Percentiles rank a stretch among this genome's conserved stretches.
These are phyloP conservation scores for Paraphaeosphaeria minitans DNA, from an alignment of 2,329 filamentous ascomycete species.

Conservation along the genomic window DNA sequence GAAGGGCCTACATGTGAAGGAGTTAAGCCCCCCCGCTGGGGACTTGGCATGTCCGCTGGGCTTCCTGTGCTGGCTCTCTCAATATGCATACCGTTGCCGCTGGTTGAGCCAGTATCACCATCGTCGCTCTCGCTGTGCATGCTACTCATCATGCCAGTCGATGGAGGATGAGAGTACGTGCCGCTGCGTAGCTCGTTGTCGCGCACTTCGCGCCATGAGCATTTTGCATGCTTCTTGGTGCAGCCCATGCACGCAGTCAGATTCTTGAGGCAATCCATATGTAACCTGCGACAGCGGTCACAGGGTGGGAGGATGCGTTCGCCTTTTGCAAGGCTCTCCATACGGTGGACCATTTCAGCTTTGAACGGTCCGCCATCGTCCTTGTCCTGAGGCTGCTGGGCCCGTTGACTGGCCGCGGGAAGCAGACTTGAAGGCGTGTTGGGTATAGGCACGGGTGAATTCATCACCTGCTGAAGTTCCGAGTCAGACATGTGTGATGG, in stretches of 20 bases:
- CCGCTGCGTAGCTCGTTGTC: slow-evolving; percentile 65
- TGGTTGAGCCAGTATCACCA: not conserved
- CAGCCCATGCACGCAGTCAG: slow-evolving; percentile 85
- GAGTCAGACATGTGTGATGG: slow-evolving; percentile 39
- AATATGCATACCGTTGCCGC: slow-evolving; percentile 19
- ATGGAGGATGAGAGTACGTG: slow-evolving; percentile 27
- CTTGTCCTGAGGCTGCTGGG: slow-evolving; percentile 52
- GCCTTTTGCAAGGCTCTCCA: slow-evolving; percentile 76
- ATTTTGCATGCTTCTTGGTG: slow-evolving; percentile 89
- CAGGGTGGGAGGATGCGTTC: slow-evolving; percentile 81
- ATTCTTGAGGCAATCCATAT: slow-evolving; percentile 84
- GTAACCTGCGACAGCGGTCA: slow-evolving; percentile 78
- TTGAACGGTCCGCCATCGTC: slow-evolving; percentile 65
- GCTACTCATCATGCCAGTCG: slow-evolving; percentile 28
- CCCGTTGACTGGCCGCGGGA: slow-evolving; percentile 50
- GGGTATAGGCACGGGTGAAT: slow-evolving; percentile 59
- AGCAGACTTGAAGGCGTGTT: slow-evolving; percentile 60
- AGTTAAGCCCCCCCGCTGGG: slow-evolving; percentile 29
- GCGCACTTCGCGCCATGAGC: slow-evolving; percentile 81
- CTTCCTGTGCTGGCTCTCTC: slow-evolving; percentile 39
- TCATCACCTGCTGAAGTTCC: slow-evolving; percentile 50
- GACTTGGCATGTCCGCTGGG: slow-evolving; percentile 34
- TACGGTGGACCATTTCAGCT: slow-evolving; percentile 71
- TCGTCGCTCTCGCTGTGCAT: slow-evolving; percentile 42
- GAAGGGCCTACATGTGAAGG: slow-evolving; percentile 22